Base-by-base conservation (phyloP, 2,329 filamentous ascomycete genomes). In the Grosmannia clavigera region DNA sequence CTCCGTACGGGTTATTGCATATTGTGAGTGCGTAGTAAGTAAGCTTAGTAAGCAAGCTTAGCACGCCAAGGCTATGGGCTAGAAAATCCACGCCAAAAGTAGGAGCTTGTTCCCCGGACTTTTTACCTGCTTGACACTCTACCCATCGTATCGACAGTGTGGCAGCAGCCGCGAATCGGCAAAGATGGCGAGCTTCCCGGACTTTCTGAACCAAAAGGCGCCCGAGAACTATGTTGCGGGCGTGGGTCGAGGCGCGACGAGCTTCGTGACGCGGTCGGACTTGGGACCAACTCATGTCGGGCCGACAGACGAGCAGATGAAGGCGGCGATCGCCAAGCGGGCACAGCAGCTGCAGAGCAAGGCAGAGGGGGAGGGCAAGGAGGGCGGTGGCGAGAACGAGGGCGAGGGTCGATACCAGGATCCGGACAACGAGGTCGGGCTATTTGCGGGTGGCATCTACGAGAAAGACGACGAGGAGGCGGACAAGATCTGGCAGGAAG, bases 401-500 rank as follows among this genome's bases (percentile, higher is more conserved):
- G 77, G 79, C 58, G 87, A 91, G 60, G 87, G 89, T 43, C 83
- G 92, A 55, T 97, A 91, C 69, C 91, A 96, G 70, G 94, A 99
- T 70, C 94, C 94, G 0, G 94, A 99, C 68, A 97, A 97, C 69
- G 94, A 99, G 72, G 88, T 94, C 55, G 94, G 95, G 5, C 78
- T 99, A 27, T 99, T 99, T 69, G 92, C 94, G 3, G 92, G 90
- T 60, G 94, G 94, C 43, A 88, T 94, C 67, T 99, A 96, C 76
- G 94, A 97, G 72, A 88, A 94, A 71, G 94, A 99, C 60, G 94
- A 99, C 69, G 94, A 99, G 69, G 95, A 99, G 73, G 94, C 94
- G 52, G 94, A 99, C 74, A 82, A 89, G 68, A 96, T 99, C 69
- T 99, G 95, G 76, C 87, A 92, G 68, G 88, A 90, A 70, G 89